Conservation (phyloP, 2,329 filamentous ascomycete genomes). For the Talaromyces sp. region DNA sequence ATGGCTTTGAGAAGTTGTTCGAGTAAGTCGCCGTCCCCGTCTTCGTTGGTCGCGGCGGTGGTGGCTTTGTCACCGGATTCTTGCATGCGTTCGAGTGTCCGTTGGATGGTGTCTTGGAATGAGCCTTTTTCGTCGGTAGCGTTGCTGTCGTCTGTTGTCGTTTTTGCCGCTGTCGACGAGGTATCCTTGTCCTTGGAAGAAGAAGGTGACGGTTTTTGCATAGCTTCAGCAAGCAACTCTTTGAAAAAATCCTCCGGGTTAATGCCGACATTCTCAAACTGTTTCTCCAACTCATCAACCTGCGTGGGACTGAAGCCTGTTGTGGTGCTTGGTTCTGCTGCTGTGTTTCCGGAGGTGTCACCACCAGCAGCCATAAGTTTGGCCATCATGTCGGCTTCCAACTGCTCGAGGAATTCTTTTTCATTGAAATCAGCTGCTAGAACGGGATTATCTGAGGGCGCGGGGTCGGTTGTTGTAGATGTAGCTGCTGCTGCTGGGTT, state of each 20-base stretch:
- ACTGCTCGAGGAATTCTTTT: constrained; percentile 65
- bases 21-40: constrained; percentile 71
- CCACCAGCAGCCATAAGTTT: constrained; percentile 62
- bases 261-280: constrained; percentile 29
- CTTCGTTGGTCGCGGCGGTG: constrained; percentile 61
- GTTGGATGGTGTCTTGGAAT: constrained; percentile 88
- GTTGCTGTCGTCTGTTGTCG: constrained; percentile 17
- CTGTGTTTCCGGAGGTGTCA: constrained; percentile 37
- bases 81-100: constrained; percentile 95
- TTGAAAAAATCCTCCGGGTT: constrained; percentile 30
- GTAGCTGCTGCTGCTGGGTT: constrained; percentile 22
- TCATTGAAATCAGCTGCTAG: constrained; percentile 23
- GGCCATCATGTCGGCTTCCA: constrained; percentile 76
- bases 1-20: constrained; percentile 82
- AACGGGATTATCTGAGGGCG: background rate
- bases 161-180: constrained; percentile 13
- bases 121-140: constrained; percentile 45
- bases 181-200: constrained; percentile 1
- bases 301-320: background rate
- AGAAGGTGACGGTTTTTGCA: background rate
- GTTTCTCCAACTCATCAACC: constrained; percentile 30
- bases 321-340: background rate
- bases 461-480: constrained; percentile 13
- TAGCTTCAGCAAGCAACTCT: constrained; percentile 28
- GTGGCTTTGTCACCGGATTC: constrained; percentile 72